phyloP scores from a whole-genome alignment of 805 yeast genomes.

The Wickerhamomyces tratensis region DNA sequence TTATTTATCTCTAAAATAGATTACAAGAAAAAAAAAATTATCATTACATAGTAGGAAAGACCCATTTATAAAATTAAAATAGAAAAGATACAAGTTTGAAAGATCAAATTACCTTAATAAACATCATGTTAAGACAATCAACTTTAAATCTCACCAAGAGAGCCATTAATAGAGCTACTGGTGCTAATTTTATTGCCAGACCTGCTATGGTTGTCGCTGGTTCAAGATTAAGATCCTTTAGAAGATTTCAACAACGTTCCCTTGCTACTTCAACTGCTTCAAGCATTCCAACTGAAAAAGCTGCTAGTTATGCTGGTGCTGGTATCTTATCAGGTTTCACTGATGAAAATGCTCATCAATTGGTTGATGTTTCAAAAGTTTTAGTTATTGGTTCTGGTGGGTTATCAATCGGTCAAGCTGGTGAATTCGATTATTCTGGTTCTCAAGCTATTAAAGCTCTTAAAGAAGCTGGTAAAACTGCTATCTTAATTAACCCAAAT shows the following conservation, averaged over 20 bases:
- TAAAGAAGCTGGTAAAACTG: slow-evolving; percentile 77
- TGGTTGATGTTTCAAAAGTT: slow-evolving; percentile 82
- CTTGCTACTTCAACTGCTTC: slow-evolving; percentile 9
- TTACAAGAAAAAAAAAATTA: too few species aligned
- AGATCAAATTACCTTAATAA: too few species aligned
- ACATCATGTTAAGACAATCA: slow-evolving; percentile 14
- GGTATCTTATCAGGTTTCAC: slow-evolving; percentile 45
- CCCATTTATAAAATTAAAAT: not conserved
- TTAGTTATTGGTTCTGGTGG: slow-evolving; percentile 97
- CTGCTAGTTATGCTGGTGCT: slow-evolving; percentile 48
- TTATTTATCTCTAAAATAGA: too few species aligned
- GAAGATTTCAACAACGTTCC: slow-evolving; percentile 2
- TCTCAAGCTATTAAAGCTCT: slow-evolving; percentile 96
- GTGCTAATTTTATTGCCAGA: slow-evolving; percentile 1
- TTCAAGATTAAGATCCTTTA: not conserved
- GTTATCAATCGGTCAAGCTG: slow-evolving; percentile 94
- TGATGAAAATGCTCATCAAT: slow-evolving; percentile 49
- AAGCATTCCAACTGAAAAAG: slow-evolving; percentile 5
- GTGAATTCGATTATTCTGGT: slow-evolving; percentile 95
- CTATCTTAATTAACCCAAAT: slow-evolving; percentile 88
- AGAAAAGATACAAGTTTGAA: slow-evolving; percentile 5
- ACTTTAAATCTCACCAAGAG: slow-evolving; percentile 17
- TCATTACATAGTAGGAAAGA: too few species aligned
- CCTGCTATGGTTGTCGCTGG: slow-evolving; percentile 7
- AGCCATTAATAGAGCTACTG: slow-evolving; percentile 10